Percentiles rank a stretch among this genome's conserved stretches.
These are phyloP conservation scores for Hygrophorus pudorinus DNA, from an alignment of 768 basidiomycete genomes.

Conservation along the genomic window DNA sequence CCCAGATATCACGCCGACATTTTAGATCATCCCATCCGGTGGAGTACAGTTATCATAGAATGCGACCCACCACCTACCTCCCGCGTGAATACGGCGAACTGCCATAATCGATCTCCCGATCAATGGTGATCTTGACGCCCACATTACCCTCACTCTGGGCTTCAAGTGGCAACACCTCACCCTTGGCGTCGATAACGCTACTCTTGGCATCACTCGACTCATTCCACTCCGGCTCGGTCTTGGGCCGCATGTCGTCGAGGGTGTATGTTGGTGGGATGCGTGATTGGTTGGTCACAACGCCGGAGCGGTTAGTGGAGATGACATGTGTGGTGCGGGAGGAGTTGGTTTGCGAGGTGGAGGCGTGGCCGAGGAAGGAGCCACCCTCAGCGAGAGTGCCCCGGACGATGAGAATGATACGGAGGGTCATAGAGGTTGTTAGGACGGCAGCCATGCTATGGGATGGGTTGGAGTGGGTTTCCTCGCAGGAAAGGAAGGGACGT, in stretches of 20 bases:
- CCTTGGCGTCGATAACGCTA: slow-evolving; percentile 30
- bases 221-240: slow-evolving; percentile 38
- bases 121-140: slow-evolving; percentile 35
- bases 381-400: slow-evolving; percentile 67
- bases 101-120: slow-evolving; percentile 32
- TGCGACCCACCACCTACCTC: slow-evolving; percentile 1
- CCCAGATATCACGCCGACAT: too few species aligned
- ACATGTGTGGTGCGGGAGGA: slow-evolving; percentile 48
- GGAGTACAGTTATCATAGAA: not conserved
- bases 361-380: slow-evolving; percentile 52
- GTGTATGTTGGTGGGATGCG: slow-evolving; percentile 33
- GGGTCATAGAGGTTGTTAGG: slow-evolving; percentile 79
- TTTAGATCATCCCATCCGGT: not conserved
- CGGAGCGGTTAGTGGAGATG: slow-evolving; percentile 36
- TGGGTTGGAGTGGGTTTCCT: not conserved
- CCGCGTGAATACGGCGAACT: slow-evolving; percentile 2
- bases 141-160: slow-evolving; percentile 10
- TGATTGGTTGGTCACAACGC: slow-evolving; percentile 28
- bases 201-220: slow-evolving; percentile 29
- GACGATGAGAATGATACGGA: slow-evolving; percentile 77
- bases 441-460: slow-evolving; percentile 65
- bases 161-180: slow-evolving; percentile 15
- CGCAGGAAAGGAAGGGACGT: slow-evolving; percentile 1
- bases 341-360: slow-evolving; percentile 23
- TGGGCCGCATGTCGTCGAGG: slow-evolving; percentile 42